Evolutionary conservation across 306 rosid species (phyloP).

Genomic region (barrel medic (Medicago truncatula)): MtrunA17r5.0-ANR NC_053049.1:8919001-8919500

Average conservation of each 20-base stretch:
- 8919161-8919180: not conserved
- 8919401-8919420: conserved; percentile 7
- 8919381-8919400: conserved; percentile 13
- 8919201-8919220: conserved; percentile 22
- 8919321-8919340: conserved; percentile 75
- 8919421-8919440: not conserved
- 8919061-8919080: not conserved
- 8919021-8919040: not conserved
- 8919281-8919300: conserved; percentile 64
- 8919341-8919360: conserved; percentile 55
- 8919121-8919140: not conserved
- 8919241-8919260: conserved; percentile 78
- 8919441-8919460: conserved; percentile 7
- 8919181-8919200: not conserved
- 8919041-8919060: not conserved
- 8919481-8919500: not conserved
- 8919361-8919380: conserved; percentile 26
- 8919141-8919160: not conserved
- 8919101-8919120: not conserved
- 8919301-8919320: conserved; percentile 81
- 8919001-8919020: not conserved
- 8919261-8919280: conserved; percentile 69
- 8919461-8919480: not conserved
- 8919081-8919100: not conserved
- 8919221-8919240: conserved; percentile 61